A percentile compares a stretch with the other conserved stretches of the same genome.
These are phyloP conservation scores for Daldinia vernicosa DNA, from an alignment of 495 filamentous ascomycete genomes.

Conservation along the genomic window DNA sequence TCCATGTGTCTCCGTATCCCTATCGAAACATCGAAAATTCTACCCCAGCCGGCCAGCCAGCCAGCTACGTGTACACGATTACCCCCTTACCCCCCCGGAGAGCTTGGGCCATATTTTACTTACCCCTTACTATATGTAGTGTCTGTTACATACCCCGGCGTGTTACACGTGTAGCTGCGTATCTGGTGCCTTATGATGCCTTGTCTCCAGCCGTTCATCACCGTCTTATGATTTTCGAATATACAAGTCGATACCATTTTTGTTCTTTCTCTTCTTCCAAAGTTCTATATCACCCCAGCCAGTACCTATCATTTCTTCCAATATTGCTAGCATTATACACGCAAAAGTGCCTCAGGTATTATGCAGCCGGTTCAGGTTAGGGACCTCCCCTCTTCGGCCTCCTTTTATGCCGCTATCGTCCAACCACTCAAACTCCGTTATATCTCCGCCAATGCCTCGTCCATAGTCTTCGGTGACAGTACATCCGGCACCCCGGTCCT, in stretches of 20 bases:
- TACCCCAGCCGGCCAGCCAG: conserved; percentile 4
- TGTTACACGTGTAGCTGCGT: conserved; percentile 38
- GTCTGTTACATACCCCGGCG: conserved; percentile 1
- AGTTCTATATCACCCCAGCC: neutral
- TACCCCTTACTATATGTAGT: conserved; percentile 8
- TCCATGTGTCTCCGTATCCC: neutral
- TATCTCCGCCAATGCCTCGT: conserved; percentile 54
- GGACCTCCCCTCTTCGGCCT: conserved; percentile 78
- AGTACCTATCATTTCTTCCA: conserved; percentile 1
- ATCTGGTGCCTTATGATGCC: conserved; percentile 13
- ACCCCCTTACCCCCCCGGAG: neutral
- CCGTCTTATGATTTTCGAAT: neutral
- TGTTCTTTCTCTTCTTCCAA: conserved; percentile 1
- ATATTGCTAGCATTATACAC: neutral
- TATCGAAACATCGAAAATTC: neutral
- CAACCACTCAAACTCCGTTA: conserved; percentile 80
- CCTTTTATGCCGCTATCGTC: conserved; percentile 80
- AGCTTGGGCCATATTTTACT: conserved; percentile 1
- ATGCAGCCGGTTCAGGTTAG: conserved; percentile 64
- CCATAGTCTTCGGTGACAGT: conserved; percentile 47
- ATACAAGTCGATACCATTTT: neutral
- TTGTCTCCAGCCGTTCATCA: neutral
- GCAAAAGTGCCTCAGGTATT: conserved; percentile 29
- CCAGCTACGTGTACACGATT: conserved; percentile 4
- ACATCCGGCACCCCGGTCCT: conserved; percentile 48